Evolutionary conservation across 139 green algal genomes (phyloP).

Genomic region (Coelastrella sp.): DNA sequence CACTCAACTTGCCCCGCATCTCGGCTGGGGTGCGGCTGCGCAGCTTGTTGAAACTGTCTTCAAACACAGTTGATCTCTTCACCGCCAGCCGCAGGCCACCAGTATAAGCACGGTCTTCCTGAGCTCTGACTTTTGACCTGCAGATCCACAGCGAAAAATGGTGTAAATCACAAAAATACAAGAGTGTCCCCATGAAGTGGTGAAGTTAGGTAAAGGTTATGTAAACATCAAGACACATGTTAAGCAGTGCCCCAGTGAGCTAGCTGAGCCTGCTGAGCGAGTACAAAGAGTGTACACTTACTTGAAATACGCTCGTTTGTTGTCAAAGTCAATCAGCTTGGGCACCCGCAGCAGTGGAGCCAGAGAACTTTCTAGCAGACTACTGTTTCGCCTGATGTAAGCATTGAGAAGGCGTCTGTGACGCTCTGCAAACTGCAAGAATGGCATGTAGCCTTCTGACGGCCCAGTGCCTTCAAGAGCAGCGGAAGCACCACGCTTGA

Average conservation of each 20-base stretch:
- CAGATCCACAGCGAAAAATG: no score
- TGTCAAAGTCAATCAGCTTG: constrained; percentile 97
- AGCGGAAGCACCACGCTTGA: background rate
- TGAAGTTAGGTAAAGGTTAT: no score
- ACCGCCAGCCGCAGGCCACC: constrained; percentile 85
- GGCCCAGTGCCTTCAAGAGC: background rate
- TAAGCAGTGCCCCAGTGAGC: no score
- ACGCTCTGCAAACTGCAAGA: constrained; percentile 83
- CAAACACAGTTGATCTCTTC: constrained; percentile 90
- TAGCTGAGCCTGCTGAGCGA: no score
- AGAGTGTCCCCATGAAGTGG: no score
- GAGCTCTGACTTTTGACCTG: constrained; percentile 65
- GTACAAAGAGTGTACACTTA: no score
- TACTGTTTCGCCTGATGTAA: constrained; percentile 81
- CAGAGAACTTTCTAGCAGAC: constrained; percentile 86
- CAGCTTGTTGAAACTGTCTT: constrained; percentile 98
- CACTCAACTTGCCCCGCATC: constrained; percentile 82
- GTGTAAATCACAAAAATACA: no score
- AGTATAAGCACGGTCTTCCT: constrained; percentile 65
- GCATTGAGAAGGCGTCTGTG: constrained; percentile 93
- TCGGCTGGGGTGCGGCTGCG: constrained; percentile 82
- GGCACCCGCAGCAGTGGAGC: constrained; percentile 83
- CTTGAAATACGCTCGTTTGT: constrained; percentile 94
- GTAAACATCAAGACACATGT: no score
- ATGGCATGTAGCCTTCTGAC: constrained; percentile 23